A percentile compares a stretch with the other conserved stretches of the same genome.
Evolutionary conservation across 1,284 basidiomycete genomes (phyloP).

Genomic region (Moniliophthora roreri): DNA sequence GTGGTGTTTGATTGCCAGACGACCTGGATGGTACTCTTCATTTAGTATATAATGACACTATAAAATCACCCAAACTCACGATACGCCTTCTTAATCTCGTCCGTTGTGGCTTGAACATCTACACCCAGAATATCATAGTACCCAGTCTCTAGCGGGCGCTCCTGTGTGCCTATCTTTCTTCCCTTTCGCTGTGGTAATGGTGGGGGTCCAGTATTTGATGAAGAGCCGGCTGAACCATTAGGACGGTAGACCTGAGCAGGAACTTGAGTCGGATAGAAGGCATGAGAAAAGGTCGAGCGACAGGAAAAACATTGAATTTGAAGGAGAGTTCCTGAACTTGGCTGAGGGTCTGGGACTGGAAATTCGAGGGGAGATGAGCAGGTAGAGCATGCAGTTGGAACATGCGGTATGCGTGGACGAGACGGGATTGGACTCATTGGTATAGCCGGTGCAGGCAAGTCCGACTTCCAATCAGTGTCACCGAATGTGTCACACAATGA

Average conservation of each 20-base stretch:
- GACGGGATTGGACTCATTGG: constrained; percentile 43
- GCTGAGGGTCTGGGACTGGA: constrained; percentile 63
- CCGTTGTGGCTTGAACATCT: constrained; percentile 70
- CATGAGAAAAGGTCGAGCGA: constrained; percentile 54
- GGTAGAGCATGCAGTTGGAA: constrained; percentile 58
- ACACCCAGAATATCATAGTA: constrained; percentile 89
- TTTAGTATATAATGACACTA: not conserved
- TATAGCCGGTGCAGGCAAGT: not conserved
- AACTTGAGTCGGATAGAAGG: constrained; percentile 64
- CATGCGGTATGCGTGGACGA: constrained; percentile 61
- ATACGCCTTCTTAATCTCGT: constrained; percentile 96
- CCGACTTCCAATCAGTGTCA: too few species aligned
- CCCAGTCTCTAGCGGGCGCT: constrained; percentile 84
- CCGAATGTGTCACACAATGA: too few species aligned
- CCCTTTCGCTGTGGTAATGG: constrained; percentile 35
- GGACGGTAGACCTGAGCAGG: constrained; percentile 24
- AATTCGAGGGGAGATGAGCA: constrained; percentile 76
- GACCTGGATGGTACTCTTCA: constrained; percentile 44
- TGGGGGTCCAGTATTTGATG: constrained; percentile 19
- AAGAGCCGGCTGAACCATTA: constrained; percentile 17
- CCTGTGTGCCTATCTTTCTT: constrained; percentile 83
- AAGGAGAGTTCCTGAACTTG: constrained; percentile 63
- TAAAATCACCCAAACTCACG: constrained; percentile 44
- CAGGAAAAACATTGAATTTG: constrained; percentile 74
- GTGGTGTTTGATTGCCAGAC: constrained; percentile 91